These are phyloP conservation scores for Spatholobus suberectus DNA, from an alignment of 306 rosid species.

Conservation along the genomic window DNA sequence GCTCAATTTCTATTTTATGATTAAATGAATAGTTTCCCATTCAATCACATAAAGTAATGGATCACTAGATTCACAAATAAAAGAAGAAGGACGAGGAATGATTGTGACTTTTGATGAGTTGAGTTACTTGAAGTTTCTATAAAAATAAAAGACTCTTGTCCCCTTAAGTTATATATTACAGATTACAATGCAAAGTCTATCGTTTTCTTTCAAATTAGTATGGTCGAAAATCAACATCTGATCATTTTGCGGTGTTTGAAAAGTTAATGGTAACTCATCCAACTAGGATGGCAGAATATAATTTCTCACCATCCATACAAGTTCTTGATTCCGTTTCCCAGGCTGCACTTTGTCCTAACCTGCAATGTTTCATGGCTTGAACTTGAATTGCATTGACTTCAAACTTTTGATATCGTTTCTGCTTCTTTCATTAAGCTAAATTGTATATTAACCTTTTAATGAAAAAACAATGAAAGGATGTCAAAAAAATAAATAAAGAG, in stretches of 20 bases:
- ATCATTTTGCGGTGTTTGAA: not conserved
- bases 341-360: not conserved
- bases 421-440: not conserved
- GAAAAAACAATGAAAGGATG: too few relatives aligned
- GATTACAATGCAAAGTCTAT: not conserved
- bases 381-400: not conserved
- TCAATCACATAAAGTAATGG: too few relatives aligned
- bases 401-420: not conserved
- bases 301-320: not conserved
- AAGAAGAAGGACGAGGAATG: too few relatives aligned
- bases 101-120: not conserved
- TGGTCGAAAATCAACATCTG: not conserved
- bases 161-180: not conserved
- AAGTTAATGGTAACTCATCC: conserved; percentile 3
- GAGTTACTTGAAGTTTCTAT: not conserved
- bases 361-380: not conserved
- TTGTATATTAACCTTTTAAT: too few relatives aligned
- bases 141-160: not conserved
- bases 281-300: not conserved
- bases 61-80: too few relatives aligned
- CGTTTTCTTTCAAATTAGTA: conserved; percentile 14
- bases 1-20: too few relatives aligned
- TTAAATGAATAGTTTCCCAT: too few relatives aligned
- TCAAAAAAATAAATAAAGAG: too few relatives aligned
- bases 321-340: not conserved